These are phyloP conservation scores for Lolium multiflorum DNA, from an alignment of 176 grass and related monocot genomes.

Conservation along the genomic window DNA sequence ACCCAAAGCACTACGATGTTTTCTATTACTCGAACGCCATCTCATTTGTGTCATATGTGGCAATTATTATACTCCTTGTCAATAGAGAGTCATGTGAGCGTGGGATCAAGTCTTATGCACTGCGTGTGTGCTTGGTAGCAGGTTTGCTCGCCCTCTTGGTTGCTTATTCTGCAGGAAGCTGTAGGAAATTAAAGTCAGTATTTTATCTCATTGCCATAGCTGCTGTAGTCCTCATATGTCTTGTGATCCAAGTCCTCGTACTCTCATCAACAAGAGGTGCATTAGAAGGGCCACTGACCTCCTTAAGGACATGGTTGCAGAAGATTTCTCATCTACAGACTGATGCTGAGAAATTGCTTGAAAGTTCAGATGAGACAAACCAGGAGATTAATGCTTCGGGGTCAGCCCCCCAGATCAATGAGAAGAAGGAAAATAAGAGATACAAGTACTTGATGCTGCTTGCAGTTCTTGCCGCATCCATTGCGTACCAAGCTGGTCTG, in stretches of 20 bases:
- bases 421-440: constrained; percentile 24
- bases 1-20: constrained; percentile 22
- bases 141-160: constrained; percentile 46
- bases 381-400: background rate
- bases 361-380: background rate
- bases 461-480: constrained; percentile 50
- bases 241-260: constrained; percentile 36
- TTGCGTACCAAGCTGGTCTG: constrained; percentile 58
- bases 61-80: constrained; percentile 42
- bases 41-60: constrained; percentile 30
- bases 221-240: constrained; percentile 19
- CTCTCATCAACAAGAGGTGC: background rate
- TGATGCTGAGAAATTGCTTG: background rate
- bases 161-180: constrained; percentile 50
- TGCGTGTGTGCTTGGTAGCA: constrained; percentile 31
- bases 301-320: background rate
- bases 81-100: constrained; percentile 11
- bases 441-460: constrained; percentile 61
- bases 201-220: constrained; percentile 38
- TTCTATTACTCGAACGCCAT: constrained; percentile 51
- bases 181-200: constrained; percentile 27
- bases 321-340: background rate
- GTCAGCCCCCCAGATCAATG: background rate
- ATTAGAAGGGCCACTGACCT: background rate
- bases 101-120: constrained; percentile 49